phyloP scores from a whole-genome alignment of 257 asterid species.

The Forsythia suspensa region DNA sequence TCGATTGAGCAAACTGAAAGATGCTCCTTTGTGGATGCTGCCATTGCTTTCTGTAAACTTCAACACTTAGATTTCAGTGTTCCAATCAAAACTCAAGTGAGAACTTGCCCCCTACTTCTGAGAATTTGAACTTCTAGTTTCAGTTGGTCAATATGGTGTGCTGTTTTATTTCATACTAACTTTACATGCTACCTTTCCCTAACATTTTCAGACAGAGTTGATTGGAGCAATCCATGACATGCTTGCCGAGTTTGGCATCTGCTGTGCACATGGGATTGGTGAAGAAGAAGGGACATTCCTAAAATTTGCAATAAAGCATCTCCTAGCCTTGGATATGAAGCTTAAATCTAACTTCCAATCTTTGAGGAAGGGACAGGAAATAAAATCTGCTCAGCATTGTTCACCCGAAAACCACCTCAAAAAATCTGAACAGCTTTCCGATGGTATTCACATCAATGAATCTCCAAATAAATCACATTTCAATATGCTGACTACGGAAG shows the following conservation, averaged over 20 bases:
- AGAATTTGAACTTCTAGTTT: slow-evolving; percentile 21
- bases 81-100: slow-evolving; percentile 83
- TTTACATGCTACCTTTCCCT: slow-evolving; percentile 21
- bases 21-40: slow-evolving; percentile 78
- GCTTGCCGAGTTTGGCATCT: slow-evolving; percentile 97
- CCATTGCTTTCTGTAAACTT: slow-evolving; percentile 87
- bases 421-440: slow-evolving; percentile 40
- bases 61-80: slow-evolving; percentile 60
- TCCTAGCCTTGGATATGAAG: slow-evolving; percentile 86
- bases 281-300: slow-evolving; percentile 90
- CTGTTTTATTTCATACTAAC: slow-evolving; percentile 12
- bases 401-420: slow-evolving; percentile 43
- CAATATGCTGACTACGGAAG: slow-evolving; percentile 41
- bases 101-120: slow-evolving; percentile 32
- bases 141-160: slow-evolving; percentile 12
- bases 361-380: slow-evolving; percentile 50
- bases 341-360: slow-evolving; percentile 59
- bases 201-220: slow-evolving; percentile 67
- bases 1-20: slow-evolving; percentile 58
- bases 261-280: slow-evolving; percentile 80
- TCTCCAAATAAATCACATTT: slow-evolving; percentile 36
- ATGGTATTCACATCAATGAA: slow-evolving; percentile 22
- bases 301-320: slow-evolving; percentile 91
- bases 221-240: slow-evolving; percentile 86
- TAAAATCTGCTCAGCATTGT: slow-evolving; percentile 32